These are phyloP conservation scores for Ruellia speciosa DNA, from an alignment of 305 asterid species.

Conservation along the genomic window DNA sequence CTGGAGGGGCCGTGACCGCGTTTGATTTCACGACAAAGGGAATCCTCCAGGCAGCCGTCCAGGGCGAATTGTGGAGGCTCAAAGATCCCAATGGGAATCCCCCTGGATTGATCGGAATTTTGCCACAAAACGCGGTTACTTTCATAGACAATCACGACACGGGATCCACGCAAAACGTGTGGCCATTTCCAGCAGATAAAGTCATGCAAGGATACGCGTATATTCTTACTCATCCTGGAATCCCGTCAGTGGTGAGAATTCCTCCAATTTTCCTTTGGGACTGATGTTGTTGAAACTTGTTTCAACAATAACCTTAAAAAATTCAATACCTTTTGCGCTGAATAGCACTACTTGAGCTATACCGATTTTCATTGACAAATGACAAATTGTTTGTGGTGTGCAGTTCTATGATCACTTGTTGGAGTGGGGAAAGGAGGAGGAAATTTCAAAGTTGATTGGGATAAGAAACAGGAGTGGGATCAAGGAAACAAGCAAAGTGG, in stretches of 20 bases:
- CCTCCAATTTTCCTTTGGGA: too few species aligned
- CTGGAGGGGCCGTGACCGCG: constrained; percentile 40
- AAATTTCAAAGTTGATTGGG: constrained; percentile 37
- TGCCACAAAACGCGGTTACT: constrained; percentile 59
- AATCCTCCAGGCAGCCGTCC: constrained; percentile 68
- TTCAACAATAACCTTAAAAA: too few species aligned
- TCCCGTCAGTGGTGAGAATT: constrained; percentile 52
- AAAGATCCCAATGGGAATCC: constrained; percentile 51
- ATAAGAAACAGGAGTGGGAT: constrained; percentile 54
- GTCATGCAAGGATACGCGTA: constrained; percentile 74
- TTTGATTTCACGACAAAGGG: constrained; percentile 85
- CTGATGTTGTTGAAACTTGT: too few species aligned
- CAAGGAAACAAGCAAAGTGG: constrained; percentile 39
- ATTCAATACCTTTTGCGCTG: neutral
- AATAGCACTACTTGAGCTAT: too few species aligned
- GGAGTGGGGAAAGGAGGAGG: constrained; percentile 65
- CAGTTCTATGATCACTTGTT: constrained; percentile 79
- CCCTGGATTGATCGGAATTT: constrained; percentile 64
- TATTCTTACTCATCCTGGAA: constrained; percentile 83
- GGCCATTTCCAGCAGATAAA: constrained; percentile 82
- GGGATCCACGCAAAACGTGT: constrained; percentile 50
- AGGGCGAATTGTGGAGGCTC: constrained; percentile 67
- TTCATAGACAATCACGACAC: constrained; percentile 87
- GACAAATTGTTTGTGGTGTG: neutral
- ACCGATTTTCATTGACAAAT: neutral